These are phyloP conservation scores for Rhizopogon parksii DNA, from an alignment of 1,284 basidiomycete species.

Conservation along the genomic window DNA sequence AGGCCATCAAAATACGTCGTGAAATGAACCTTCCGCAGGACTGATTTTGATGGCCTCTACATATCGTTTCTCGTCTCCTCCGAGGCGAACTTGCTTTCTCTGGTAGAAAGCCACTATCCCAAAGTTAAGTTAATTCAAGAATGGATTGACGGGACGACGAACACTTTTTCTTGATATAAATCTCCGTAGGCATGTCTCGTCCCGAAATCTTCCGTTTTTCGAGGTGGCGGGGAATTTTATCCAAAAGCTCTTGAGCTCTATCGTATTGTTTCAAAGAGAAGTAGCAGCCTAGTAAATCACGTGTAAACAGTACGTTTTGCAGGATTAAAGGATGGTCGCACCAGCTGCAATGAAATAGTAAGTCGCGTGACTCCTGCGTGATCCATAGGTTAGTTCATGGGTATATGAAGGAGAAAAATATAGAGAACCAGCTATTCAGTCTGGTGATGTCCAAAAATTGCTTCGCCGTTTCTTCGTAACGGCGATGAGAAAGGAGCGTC, in stretches of 20 bases:
- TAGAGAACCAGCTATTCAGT: conserved; percentile 58
- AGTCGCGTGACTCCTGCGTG: conserved; percentile 62
- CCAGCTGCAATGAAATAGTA: conserved; percentile 71
- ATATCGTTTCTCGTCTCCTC: conserved; percentile 44
- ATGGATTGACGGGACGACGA: background rate
- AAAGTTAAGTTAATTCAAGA: background rate
- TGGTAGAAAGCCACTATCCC: conserved; percentile 62
- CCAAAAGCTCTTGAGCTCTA: conserved; percentile 54
- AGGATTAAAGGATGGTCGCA: conserved; percentile 15
- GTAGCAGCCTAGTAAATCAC: conserved; percentile 43
- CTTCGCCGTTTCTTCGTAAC: conserved; percentile 61
- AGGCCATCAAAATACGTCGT: no score
- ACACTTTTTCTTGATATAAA: conserved; percentile 69
- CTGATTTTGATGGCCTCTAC: conserved; percentile 55
- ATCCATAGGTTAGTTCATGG: conserved; percentile 1
- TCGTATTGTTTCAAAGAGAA: conserved; percentile 44
- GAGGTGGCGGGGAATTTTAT: conserved; percentile 53
- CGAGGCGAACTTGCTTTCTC: conserved; percentile 51
- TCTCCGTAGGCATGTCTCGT: conserved; percentile 65
- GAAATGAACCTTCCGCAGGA: conserved; percentile 54
- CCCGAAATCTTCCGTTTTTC: conserved; percentile 58
- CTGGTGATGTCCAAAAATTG: conserved; percentile 57
- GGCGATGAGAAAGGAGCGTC: conserved; percentile 58
- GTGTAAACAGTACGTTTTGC: conserved; percentile 5
- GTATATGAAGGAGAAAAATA: background rate